Percentiles rank a stretch among this genome's conserved stretches.
These are phyloP conservation scores for Leccinellum albellum DNA, from an alignment of 768 basidiomycete genomes.

Conservation along the genomic window DNA sequence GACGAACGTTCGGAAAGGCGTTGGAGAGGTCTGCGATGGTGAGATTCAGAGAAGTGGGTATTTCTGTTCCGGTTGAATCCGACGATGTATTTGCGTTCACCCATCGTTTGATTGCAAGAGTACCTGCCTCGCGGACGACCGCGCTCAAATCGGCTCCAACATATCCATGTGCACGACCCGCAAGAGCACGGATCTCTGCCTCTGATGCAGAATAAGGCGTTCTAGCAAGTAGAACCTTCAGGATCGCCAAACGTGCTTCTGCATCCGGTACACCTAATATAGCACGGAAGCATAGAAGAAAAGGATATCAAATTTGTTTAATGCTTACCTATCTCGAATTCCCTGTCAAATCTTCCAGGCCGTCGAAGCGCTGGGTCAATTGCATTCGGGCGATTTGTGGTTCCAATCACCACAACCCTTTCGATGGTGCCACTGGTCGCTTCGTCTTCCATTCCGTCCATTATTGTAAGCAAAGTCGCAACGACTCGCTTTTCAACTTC, in stretches of 20 bases:
- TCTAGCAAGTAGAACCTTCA: constrained; percentile 77
- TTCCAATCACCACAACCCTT: constrained; percentile 91
- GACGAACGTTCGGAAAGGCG: constrained; percentile 76
- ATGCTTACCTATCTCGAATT: constrained; percentile 85
- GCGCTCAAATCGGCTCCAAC: constrained; percentile 95
- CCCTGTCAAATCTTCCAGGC: constrained; percentile 89
- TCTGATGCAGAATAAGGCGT: constrained; percentile 71
- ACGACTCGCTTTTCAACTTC: constrained; percentile 97
- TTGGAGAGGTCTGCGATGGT: constrained; percentile 59
- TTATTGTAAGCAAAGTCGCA: constrained; percentile 87
- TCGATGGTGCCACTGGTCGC: constrained; percentile 37
- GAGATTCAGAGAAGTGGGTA: constrained; percentile 37
- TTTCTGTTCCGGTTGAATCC: constrained; percentile 3
- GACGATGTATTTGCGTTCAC: constrained; percentile 31
- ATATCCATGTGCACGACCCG: constrained; percentile 86
- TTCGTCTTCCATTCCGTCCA: constrained; percentile 80
- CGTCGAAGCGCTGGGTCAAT: constrained; percentile 90
- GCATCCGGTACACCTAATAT: constrained; percentile 80
- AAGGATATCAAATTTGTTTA: constrained; percentile 1
- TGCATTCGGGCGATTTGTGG: constrained; percentile 92
- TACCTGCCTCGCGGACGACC: constrained; percentile 90
- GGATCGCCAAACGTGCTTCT: constrained; percentile 78
- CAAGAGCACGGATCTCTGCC: constrained; percentile 60
- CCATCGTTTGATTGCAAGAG: constrained; percentile 85
- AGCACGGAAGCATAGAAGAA: not conserved